Conservation (phyloP, 257 asterid species). For the Fraxinus americana region DNA sequence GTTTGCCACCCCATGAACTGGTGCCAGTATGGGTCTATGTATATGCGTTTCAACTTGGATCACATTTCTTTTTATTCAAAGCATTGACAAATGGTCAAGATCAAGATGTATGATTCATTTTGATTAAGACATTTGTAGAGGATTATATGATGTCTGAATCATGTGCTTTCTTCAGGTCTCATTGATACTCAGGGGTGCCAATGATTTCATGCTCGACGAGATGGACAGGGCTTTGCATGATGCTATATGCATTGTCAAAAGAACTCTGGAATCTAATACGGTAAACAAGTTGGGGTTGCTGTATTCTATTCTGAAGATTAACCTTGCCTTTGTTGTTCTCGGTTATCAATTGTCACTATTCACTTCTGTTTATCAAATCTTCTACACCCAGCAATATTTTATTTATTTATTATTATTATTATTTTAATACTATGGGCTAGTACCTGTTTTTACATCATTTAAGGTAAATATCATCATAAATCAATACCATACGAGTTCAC, state of each 20-base stretch:
- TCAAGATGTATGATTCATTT: not conserved
- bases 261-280: slow-evolving; percentile 88
- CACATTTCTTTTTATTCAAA: slow-evolving; percentile 3
- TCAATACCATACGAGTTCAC: not conserved
- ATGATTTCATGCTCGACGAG: slow-evolving; percentile 94
- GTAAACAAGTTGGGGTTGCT: slow-evolving; percentile 37
- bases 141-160: not conserved
- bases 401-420: no score
- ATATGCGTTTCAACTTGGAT: not conserved
- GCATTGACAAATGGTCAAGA: slow-evolving; percentile 6
- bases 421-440: not conserved
- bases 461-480: not conserved
- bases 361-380: not conserved
- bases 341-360: not conserved
- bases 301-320: not conserved
- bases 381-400: not conserved
- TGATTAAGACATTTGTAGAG: not conserved
- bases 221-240: slow-evolving; percentile 98
- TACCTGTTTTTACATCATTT: not conserved
- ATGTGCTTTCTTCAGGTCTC: slow-evolving; percentile 60
- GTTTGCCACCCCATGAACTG: slow-evolving; percentile 9
- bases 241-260: slow-evolving; percentile 84
- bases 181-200: slow-evolving; percentile 89
- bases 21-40: not conserved
- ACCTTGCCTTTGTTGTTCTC: not conserved